Evolutionary conservation across 179 eudicot species (phyloP), one percentile per base, ranked within the genome.

Genomic region (Patellifolia procumbens): DNA sequence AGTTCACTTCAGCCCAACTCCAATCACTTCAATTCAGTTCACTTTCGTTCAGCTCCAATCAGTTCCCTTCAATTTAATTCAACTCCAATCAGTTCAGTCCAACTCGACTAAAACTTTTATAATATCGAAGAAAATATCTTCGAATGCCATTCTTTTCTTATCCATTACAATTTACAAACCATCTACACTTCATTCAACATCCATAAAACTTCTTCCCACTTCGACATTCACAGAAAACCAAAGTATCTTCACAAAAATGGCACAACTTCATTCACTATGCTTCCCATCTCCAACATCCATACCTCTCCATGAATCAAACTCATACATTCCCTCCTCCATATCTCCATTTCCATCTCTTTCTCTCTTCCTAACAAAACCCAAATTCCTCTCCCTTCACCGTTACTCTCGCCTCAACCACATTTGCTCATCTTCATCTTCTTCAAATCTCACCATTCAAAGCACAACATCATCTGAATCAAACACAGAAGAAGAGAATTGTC

Each of bases 191-290:
- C 16, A 22, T 28, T 22, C 16, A 22, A 64, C 66, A 1, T 61
- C 66, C 46, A 37, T 39, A 39, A 39, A 39, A 39, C 51, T 32
- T 11, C 6, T 26, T 17, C 24, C 3, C 11, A 10, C 32, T n/a
- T n/a, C n/a, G n/a, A n/a, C n/a, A n/a, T n/a, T n/a, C n/a, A n/a
- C n/a, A n/a, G n/a, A n/a, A n/a, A n/a, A n/a, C n/a, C n/a, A n/a
- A n/a, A n/a, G n/a, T n/a, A 28, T 13, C 26, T 37, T 13, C 70
- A n/a, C n/a, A 59, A 46, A 78, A 83, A 89, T 87, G 91, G 88
- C 90, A 42, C 84, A 70, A 70, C 81, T 82, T 20, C 83, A 84
- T 60, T 71, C 72, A 9, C 65, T 82, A 1, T 70, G 34, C 43
- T 68, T 77, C 39, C 75, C 87, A 70, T 71, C 82, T 9, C 61